Percentiles rank a stretch among this genome's conserved stretches.
Evolutionary conservation across 306 rosid genomes (phyloP).

Genomic region (Medicago arabica): DNA sequence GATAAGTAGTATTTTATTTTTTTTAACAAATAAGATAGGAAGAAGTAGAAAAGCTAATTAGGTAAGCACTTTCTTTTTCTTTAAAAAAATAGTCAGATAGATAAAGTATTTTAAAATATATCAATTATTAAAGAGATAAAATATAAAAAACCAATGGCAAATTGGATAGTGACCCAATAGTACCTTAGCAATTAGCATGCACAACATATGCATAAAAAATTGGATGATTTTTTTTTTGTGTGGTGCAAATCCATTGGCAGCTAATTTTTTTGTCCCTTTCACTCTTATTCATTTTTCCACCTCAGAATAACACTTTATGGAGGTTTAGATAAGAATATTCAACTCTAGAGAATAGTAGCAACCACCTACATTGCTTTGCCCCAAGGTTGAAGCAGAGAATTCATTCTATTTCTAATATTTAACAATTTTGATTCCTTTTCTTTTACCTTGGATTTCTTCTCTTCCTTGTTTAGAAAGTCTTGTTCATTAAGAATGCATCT

Average conservation of each 20-base stretch:
- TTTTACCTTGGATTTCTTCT: constrained; percentile 4
- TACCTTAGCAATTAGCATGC: constrained; percentile 6
- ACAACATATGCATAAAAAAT: not conserved
- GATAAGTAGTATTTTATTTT: not conserved
- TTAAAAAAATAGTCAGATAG: not conserved
- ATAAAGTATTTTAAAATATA: not conserved
- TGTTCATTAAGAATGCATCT: not conserved
- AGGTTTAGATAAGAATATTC: constrained; percentile 43
- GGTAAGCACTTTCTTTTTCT: constrained; percentile 12
- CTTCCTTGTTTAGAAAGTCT: constrained; percentile 11
- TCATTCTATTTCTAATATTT: constrained; percentile 44
- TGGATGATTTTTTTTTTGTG: not conserved
- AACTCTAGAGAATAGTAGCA: constrained; percentile 39
- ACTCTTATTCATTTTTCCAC: constrained; percentile 47
- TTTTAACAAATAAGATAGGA: not conserved
- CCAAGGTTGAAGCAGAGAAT: constrained; percentile 52
- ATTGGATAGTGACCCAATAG: not conserved
- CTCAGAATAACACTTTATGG: constrained; percentile 43
- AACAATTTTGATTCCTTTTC: constrained; percentile 30
- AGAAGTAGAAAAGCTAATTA: constrained; percentile 14
- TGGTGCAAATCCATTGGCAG: constrained; percentile 28
- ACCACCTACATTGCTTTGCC: constrained; percentile 50
- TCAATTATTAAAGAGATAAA: not conserved
- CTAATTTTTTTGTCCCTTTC: constrained; percentile 41
- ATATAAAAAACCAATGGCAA: not conserved